Evolutionary conservation across 306 rosid genomes (phyloP), one percentile per base, ranked within the genome.

Genomic region (Quercus parvula): DNA sequence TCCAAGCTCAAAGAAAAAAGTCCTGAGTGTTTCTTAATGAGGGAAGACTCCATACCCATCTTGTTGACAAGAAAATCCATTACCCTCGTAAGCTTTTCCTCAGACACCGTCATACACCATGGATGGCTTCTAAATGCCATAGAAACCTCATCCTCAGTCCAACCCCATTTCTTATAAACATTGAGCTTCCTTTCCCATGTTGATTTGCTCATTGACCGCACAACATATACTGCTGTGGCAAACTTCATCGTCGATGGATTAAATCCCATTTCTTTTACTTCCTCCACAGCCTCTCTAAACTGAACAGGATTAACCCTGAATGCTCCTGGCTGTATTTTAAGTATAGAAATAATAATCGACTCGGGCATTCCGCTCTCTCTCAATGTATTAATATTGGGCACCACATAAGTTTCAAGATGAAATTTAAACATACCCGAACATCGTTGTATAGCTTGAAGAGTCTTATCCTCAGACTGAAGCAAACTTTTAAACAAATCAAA

Each of bases 91-190:
- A 85, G 78, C 56, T 85, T 87, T 1, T 24, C 41, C 73, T 75
- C 77, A 33, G 91, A 87, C 3, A 51, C 14, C 25, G 68, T 3
- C 91, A 85, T 85, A 24, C 82, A 85, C 74, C 84, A 83, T 0
- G 91, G 91, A 78, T 71, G 20, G 38, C n/a, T 69, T 38, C 56
- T 1, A 85, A 87, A 85, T 38, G 85, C 70, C 4, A 79, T 38
- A 31, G 61, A 10, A 46, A 52, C 22, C 4, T 20, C n/a, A 14
- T 87, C 74, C 25, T 87, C 84, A 41, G 87, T 82, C 83, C 86
- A 82, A 31, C 87, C 91, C 91, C 88, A 87, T 30, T 78, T 82
- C 83, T 77, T 84, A 67, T 76, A 87, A n/a, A 75, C 6, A 15
- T 28, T 63, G 68, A 82, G 4, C 80, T 87, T 87, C 44, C 22